These are phyloP conservation scores for Sporothrix euskadiensis DNA, from an alignment of 2,329 filamentous ascomycete genomes.

Conservation along the genomic window DNA sequence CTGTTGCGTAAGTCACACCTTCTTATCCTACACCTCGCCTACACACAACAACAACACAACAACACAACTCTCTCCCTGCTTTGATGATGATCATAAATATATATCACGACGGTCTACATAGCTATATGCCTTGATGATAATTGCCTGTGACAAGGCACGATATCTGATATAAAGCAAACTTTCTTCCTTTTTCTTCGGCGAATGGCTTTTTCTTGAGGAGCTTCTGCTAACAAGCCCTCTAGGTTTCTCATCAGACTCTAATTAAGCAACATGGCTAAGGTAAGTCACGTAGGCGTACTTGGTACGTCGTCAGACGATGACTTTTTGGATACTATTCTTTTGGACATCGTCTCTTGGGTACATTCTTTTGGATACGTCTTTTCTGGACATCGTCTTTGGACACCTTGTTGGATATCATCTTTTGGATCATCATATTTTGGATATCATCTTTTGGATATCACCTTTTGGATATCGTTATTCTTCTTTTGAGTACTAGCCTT, in stretches of 20 bases:
- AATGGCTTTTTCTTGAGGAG: not conserved
- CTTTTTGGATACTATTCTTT: slow-evolving; percentile 7
- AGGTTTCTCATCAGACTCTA: not conserved
- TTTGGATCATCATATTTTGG: no score
- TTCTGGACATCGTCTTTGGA: not conserved
- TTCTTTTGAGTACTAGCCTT: no score
- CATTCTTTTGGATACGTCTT: no score
- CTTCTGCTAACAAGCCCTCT: slow-evolving; percentile 16
- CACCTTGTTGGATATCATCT: no score
- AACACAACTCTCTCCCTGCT: slow-evolving; percentile 35
- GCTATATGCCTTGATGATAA: slow-evolving; percentile 73
- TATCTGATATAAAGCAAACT: slow-evolving; percentile 33
- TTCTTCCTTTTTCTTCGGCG: not conserved
- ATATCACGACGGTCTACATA: slow-evolving; percentile 84
- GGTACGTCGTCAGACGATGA: not conserved
- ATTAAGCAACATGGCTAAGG: slow-evolving; percentile 5
- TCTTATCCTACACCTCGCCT: slow-evolving; percentile 38
- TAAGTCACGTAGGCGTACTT: slow-evolving; percentile 10
- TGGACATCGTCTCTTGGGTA: not conserved
- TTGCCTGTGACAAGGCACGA: slow-evolving; percentile 70
- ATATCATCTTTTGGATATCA: no score
- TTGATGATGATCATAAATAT: slow-evolving; percentile 66
- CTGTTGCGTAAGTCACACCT: slow-evolving; percentile 40
- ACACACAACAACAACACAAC: not conserved
- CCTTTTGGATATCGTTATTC: no score